phyloP scores from a whole-genome alignment of 768 basidiomycete genomes.

The Calocybe gangraenosa region DNA sequence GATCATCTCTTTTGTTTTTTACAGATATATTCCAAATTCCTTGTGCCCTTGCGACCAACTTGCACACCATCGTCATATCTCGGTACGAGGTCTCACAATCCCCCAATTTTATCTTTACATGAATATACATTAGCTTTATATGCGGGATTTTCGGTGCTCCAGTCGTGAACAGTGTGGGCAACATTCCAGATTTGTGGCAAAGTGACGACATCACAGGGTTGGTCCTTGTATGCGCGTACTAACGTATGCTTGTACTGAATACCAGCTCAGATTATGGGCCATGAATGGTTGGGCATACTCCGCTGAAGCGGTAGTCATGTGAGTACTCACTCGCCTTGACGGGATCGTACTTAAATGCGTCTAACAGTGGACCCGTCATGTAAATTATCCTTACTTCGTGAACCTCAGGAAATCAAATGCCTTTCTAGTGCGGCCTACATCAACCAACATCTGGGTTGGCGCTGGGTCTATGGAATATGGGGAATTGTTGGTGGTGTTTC shows the following conservation, averaged over 20 bases:
- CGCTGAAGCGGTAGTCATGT: slow-evolving; percentile 16
- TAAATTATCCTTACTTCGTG: background rate
- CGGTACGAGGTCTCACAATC: slow-evolving; percentile 9
- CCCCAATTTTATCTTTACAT: background rate
- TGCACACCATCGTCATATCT: slow-evolving; percentile 14
- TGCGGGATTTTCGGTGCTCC: slow-evolving; percentile 18
- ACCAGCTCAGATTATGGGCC: slow-evolving; percentile 15
- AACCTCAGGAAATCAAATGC: background rate
- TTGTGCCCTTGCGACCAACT: slow-evolving; percentile 16
- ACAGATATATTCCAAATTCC: slow-evolving; percentile 20
- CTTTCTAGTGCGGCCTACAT: slow-evolving; percentile 16
- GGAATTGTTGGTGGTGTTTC: slow-evolving; percentile 16
- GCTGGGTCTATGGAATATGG: slow-evolving; percentile 21
- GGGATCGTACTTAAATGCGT: background rate
- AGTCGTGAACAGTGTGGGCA: slow-evolving; percentile 17
- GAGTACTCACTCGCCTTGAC: background rate
- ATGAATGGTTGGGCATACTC: slow-evolving; percentile 22
- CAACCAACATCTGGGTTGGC: slow-evolving; percentile 17
- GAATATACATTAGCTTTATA: slow-evolving; percentile 8
- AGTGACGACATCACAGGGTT: slow-evolving; percentile 15
- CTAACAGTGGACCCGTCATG: slow-evolving; percentile 16
- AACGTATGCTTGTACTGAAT: background rate
- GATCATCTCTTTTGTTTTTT: background rate
- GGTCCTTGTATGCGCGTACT: background rate
- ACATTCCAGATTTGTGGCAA: slow-evolving; percentile 19